phyloP scores from a whole-genome alignment of 2,329 filamentous ascomycete genomes.

The Penicillium expansum region DNA sequence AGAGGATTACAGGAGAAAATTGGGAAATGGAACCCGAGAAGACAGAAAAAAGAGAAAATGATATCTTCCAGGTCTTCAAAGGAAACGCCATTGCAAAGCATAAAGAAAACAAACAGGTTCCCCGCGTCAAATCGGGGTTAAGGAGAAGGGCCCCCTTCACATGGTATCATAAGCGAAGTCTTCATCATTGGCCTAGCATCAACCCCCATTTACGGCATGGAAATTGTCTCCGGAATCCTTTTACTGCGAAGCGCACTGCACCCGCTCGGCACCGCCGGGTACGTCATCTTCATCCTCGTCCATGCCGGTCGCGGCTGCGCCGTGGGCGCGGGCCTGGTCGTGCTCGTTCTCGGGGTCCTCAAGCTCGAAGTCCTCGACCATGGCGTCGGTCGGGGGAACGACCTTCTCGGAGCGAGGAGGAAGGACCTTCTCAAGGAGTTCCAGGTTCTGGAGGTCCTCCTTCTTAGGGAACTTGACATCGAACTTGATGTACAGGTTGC shows the following conservation, averaged over 20 bases:
- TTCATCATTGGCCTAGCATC: conserved; percentile 29
- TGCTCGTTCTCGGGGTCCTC: conserved; percentile 77
- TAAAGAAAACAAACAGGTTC: conserved; percentile 26
- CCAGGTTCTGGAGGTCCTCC: conserved; percentile 66
- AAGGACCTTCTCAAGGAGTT: conserved; percentile 79
- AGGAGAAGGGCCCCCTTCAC: conserved; percentile 21
- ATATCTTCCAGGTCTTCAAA: conserved; percentile 34
- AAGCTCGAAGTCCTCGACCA: conserved; percentile 85
- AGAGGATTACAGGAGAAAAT: conserved; percentile 17
- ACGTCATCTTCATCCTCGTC: conserved; percentile 68
- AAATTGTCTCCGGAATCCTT: conserved; percentile 12
- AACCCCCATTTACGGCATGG: conserved; percentile 15
- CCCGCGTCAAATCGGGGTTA: conserved; percentile 21
- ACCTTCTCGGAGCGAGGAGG: conserved; percentile 66
- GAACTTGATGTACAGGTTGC: conserved; percentile 97
- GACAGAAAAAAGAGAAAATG: conserved; percentile 17
- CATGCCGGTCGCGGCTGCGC: conserved; percentile 56
- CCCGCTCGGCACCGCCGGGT: conserved; percentile 49
- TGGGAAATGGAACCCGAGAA: conserved; percentile 14
- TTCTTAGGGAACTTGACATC: conserved; percentile 93
- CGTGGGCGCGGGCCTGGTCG: conserved; percentile 64
- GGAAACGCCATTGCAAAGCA: conserved; percentile 38
- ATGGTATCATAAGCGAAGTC: conserved; percentile 40
- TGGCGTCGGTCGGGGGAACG: conserved; percentile 73
- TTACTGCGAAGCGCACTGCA: conserved; percentile 55